Evolutionary conservation across 441 rosid genomes (phyloP).

Genomic region (Lagerstroemia fauriei): DNA sequence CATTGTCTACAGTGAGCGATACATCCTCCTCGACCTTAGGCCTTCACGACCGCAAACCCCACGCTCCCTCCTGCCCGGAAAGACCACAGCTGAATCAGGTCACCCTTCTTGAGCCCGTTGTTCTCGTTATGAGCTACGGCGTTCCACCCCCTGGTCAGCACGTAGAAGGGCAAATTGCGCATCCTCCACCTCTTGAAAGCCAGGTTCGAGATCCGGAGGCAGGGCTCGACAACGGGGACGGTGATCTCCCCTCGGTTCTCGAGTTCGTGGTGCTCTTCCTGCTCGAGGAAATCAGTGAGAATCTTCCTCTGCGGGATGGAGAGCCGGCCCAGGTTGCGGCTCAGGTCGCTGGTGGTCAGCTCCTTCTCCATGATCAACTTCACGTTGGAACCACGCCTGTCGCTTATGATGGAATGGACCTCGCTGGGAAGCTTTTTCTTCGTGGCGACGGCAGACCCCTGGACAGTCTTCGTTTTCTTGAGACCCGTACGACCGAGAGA

Average conservation of each 20-base stretch:
- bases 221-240: not conserved
- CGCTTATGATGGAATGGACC: not conserved
- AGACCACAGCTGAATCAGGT: not conserved
- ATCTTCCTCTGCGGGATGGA: not conserved
- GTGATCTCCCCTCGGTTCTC: not conserved
- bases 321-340: not conserved
- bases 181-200: not conserved
- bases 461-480: not conserved
- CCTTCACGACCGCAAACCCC: not conserved
- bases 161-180: not conserved
- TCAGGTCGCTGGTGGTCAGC: not conserved
- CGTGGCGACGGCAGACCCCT: not conserved
- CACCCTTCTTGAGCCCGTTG: not conserved
- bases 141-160: not conserved
- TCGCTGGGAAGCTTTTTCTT: not conserved
- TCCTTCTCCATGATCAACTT: not conserved
- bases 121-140: not conserved
- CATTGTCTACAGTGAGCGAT: no score
- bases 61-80: not conserved
- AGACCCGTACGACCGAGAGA: not conserved
- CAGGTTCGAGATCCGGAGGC: not conserved
- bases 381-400: not conserved
- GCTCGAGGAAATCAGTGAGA: not conserved
- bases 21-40: no score
- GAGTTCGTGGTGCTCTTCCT: not conserved